Base-by-base conservation (phyloP, 306 rosid genomes). In the Herpetospermum pedunculosum region DNA sequence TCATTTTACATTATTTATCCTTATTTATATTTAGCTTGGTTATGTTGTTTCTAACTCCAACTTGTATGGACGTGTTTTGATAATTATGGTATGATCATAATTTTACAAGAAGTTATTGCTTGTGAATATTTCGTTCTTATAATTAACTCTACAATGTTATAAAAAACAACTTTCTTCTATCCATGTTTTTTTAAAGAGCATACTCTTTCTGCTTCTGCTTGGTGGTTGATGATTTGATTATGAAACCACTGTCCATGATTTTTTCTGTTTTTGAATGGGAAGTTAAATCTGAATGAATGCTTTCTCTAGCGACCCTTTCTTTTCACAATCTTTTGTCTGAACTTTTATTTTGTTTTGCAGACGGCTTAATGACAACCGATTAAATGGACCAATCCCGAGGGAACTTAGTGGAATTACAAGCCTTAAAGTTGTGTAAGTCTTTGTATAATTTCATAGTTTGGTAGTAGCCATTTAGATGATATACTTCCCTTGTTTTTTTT, bases 361-460 rank as follows among this genome's bases (percentile, higher is more conserved):
- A 35, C 94, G 98, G 25, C 90, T 93, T 47, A 93, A 93, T 75
- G 92, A 93, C 84, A 93, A 93, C 76, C 69, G 10, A 35, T 82
- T 93, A 75, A 89, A 77, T 75, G 98, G 98, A 35, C 92, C 89
- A 70, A 84, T 93, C 76, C 98, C 98, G 10, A 83, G 83, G 83
- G 92, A 85, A 29, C 98, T 93, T 32, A 50, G 44, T 79, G 80
- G 80, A 74, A 57, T 90, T 83, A 44, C 97, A 70, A 89, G 83
- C 87, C 98, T 93, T 78, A 93, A 93, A 93, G 98, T 93, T 60
- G 88, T 93, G 98, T 93, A 84, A 90, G 98, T 84, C 48, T 70
- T 13, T 65, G n/a, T 43, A 68, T 23, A 25, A 21, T 54, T 73
- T 29, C 18, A 16, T 13, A 4, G 5, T 28, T 70, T 9, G 16